A percentile compares a stretch with the other conserved stretches of the same genome.
These are phyloP conservation scores for Ophiostoma triangulosporum DNA, from an alignment of 2,329 filamentous ascomycete genomes.

Conservation along the genomic window DNA sequence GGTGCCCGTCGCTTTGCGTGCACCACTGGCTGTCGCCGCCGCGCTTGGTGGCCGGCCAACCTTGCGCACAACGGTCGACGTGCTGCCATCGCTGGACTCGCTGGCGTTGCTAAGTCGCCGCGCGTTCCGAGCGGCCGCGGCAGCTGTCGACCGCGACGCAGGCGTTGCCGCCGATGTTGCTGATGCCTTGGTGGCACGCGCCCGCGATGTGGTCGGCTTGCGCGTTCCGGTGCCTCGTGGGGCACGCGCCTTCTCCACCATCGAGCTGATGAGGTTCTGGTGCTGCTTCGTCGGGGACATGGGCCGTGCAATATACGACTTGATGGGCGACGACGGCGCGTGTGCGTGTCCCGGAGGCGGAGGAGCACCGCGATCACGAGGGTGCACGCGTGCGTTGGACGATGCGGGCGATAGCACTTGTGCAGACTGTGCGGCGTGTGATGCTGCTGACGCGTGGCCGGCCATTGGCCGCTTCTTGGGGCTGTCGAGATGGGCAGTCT, in stretches of 20 bases:
- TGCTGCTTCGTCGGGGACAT: slow-evolving; percentile 49
- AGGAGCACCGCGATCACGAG: slow-evolving; percentile 24
- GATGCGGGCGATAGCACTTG: slow-evolving; percentile 72
- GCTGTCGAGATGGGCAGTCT: slow-evolving; percentile 41
- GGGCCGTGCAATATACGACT: slow-evolving; percentile 44
- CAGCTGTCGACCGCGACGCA: slow-evolving; percentile 14
- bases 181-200: slow-evolving; percentile 14
- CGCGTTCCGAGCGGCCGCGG: slow-evolving; percentile 26
- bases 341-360: slow-evolving; percentile 11
- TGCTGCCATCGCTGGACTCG: slow-evolving; percentile 50
- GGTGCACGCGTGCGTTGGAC: slow-evolving; percentile 59
- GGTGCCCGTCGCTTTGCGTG: slow-evolving; percentile 11
- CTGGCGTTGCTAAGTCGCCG: slow-evolving; percentile 46
- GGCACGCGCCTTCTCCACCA: slow-evolving; percentile 48
- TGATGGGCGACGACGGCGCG: slow-evolving; percentile 35
- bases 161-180: slow-evolving; percentile 23
- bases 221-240: slow-evolving; percentile 31
- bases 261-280: slow-evolving; percentile 34
- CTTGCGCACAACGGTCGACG: slow-evolving; percentile 51
- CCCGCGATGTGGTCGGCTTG: slow-evolving; percentile 28
- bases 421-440: slow-evolving; percentile 21
- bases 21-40: background rate
- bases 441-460: slow-evolving; percentile 25
- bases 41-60: slow-evolving; percentile 14
- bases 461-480: slow-evolving; percentile 54